These are phyloP conservation scores for Fragaria vesca DNA, from an alignment of 306 rosid genomes.

Conservation along the genomic window DNA sequence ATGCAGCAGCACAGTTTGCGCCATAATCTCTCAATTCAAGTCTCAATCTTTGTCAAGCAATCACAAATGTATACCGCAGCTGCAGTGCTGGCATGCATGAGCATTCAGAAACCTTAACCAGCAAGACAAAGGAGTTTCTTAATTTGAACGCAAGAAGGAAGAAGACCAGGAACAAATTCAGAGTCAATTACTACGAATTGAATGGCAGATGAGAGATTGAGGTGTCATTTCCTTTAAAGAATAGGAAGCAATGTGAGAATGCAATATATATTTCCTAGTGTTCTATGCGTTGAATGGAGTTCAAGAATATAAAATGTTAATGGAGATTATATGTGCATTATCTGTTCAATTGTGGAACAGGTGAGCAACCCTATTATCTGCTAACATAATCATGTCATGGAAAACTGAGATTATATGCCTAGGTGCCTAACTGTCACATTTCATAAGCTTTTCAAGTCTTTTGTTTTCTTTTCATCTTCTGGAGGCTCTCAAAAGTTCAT, in stretches of 20 bases:
- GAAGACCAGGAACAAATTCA: background rate
- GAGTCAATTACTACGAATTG: constrained; percentile 9
- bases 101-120: background rate
- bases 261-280: constrained; percentile 2
- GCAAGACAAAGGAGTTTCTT: background rate
- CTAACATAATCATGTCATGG: background rate
- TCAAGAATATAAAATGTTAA: background rate
- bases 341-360: constrained; percentile 23
- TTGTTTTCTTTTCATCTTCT: background rate
- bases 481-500: background rate
- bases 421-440: constrained; percentile 1
- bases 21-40: constrained; percentile 16
- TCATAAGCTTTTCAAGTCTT: background rate
- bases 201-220: constrained; percentile 5
- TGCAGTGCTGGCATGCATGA: constrained; percentile 8
- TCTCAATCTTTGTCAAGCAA: background rate
- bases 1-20: constrained; percentile 31
- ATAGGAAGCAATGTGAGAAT: constrained; percentile 1
- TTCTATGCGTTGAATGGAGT: constrained; percentile 13
- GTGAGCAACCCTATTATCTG: constrained; percentile 15
- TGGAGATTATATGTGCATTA: background rate
- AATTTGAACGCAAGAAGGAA: background rate
- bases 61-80: background rate
- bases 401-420: background rate
- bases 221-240: constrained; percentile 5